phyloP scores from a whole-genome alignment of 768 basidiomycete genomes.

The Suillus alpinus region DNA sequence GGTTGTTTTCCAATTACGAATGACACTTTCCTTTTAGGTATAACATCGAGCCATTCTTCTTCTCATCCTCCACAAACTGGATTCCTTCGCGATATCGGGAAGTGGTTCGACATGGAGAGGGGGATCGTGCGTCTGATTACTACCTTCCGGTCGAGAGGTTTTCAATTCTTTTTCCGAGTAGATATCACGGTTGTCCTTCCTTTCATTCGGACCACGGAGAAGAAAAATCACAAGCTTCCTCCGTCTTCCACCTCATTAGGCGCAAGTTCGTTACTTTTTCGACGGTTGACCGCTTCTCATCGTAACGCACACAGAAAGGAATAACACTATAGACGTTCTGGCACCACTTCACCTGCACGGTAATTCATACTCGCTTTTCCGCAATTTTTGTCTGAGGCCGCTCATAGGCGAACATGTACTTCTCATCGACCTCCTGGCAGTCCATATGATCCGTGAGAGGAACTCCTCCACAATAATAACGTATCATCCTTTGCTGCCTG shows the following conservation, averaged over 20 bases:
- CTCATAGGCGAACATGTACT: constrained; percentile 20
- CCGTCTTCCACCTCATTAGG: neutral
- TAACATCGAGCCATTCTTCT: constrained; percentile 37
- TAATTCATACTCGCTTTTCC: neutral
- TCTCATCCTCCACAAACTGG: constrained; percentile 45
- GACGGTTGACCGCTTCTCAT: neutral
- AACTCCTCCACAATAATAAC: constrained; percentile 31
- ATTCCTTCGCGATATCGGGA: constrained; percentile 60
- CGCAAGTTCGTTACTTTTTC: neutral
- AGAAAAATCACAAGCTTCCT: constrained; percentile 16
- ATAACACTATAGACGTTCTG: constrained; percentile 4
- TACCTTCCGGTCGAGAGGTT: neutral
- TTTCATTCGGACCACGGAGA: constrained; percentile 36
- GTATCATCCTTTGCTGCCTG: constrained; percentile 28
- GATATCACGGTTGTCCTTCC: constrained; percentile 26
- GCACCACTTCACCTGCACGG: neutral
- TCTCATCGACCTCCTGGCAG: constrained; percentile 35
- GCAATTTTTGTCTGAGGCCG: neutral
- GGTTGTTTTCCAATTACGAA: neutral
- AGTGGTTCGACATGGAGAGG: constrained; percentile 18
- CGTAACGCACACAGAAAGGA: neutral
- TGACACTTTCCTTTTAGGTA: constrained; percentile 19
- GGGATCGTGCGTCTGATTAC: neutral
- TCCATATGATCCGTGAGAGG: constrained; percentile 35
- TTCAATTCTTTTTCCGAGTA: constrained; percentile 30